A percentile compares a stretch with the other conserved stretches of the same genome.
Evolutionary conservation across 192 early-diverging fungal genomes (phyloP).

Genomic region (Entrophospora sp.): DNA sequence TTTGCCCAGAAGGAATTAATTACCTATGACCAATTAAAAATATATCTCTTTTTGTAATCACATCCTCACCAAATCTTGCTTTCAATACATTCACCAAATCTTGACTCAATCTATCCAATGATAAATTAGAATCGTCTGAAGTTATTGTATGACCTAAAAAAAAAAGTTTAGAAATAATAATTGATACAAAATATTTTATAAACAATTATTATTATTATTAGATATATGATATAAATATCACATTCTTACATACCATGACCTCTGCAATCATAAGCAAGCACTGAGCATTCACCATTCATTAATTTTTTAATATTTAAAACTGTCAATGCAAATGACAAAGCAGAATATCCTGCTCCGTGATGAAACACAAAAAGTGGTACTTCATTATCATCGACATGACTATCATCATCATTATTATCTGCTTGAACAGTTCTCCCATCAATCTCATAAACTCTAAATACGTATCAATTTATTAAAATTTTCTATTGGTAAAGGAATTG

Average conservation of each 20-base stretch:
- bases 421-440: constrained; percentile 20
- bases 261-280: constrained; percentile 61
- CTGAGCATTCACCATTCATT: constrained; percentile 27
- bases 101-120: constrained; percentile 43
- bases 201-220: neutral
- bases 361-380: constrained; percentile 69
- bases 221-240: neutral
- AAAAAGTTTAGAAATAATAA: neutral
- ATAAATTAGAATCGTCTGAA: constrained; percentile 42
- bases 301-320: constrained; percentile 40
- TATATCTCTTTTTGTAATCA: constrained; percentile 37
- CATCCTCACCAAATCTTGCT: constrained; percentile 33
- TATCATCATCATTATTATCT: constrained; percentile 25
- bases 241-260: constrained; percentile 53
- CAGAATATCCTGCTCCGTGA: constrained; percentile 72
- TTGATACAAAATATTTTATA: neutral
- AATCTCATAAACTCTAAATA: constrained; percentile 40
- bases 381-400: too few species aligned
- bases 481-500: neutral
- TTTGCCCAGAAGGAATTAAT: neutral
- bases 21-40: constrained; percentile 76
- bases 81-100: constrained; percentile 48
- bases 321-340: constrained; percentile 56
- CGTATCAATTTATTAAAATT: constrained; percentile 17
- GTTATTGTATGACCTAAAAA: constrained; percentile 36